These are phyloP conservation scores for Mycena pura DNA, from an alignment of 768 basidiomycete genomes.

Conservation along the genomic window DNA sequence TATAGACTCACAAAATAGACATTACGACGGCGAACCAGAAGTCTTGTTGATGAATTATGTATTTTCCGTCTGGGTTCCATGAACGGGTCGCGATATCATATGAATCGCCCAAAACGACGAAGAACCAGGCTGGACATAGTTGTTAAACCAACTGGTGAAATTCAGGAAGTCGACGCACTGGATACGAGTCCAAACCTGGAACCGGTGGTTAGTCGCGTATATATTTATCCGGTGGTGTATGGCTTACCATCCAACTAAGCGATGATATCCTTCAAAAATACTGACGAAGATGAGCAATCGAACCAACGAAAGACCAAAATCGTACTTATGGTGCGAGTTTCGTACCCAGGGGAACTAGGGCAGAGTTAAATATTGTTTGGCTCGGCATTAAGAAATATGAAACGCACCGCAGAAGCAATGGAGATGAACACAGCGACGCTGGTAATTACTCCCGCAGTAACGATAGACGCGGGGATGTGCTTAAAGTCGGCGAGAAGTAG, in stretches of 20 bases:
- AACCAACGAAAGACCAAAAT: not conserved
- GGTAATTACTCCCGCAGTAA: slow-evolving; percentile 68
- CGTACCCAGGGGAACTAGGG: slow-evolving; percentile 73
- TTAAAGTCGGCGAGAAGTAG: slow-evolving; percentile 58
- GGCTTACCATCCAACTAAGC: slow-evolving; percentile 78
- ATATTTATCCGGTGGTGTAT: not conserved
- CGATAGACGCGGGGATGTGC: slow-evolving; percentile 58
- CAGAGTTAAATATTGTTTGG: not conserved
- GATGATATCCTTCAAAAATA: slow-evolving; percentile 82
- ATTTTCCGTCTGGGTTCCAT: slow-evolving; percentile 68
- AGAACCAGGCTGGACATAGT: slow-evolving; percentile 60
- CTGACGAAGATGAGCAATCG: slow-evolving; percentile 39
- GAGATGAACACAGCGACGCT: slow-evolving; percentile 65
- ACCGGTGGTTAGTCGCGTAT: slow-evolving; percentile 9
- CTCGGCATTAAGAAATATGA: no score
- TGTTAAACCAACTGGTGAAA: not conserved
- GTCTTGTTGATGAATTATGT: slow-evolving; percentile 70
- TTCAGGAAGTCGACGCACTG: slow-evolving; percentile 45
- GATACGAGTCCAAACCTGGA: slow-evolving; percentile 55
- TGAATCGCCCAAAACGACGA: slow-evolving; percentile 71
- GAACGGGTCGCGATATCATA: slow-evolving; percentile 61
- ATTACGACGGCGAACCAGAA: slow-evolving; percentile 82
- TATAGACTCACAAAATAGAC: slow-evolving; percentile 68
- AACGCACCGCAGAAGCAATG: slow-evolving; percentile 56
- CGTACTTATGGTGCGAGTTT: slow-evolving; percentile 83